These are phyloP conservation scores for Populus simonii DNA, from an alignment of 345 rosid genomes.

Conservation along the genomic window DNA sequence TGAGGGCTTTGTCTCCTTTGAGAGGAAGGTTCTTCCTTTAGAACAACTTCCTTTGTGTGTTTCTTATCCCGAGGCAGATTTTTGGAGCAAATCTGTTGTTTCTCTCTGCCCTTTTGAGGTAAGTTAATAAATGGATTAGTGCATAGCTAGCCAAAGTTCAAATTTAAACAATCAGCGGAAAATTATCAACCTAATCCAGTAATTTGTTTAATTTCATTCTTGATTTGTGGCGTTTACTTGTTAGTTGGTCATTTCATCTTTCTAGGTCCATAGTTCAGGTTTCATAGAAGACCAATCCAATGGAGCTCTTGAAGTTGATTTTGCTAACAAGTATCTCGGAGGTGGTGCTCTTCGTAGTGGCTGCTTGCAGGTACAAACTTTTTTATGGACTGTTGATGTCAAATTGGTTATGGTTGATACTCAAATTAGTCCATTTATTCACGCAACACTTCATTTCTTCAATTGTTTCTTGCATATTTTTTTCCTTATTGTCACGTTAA, in stretches of 20 bases:
- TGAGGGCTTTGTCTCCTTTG: constrained; percentile 69
- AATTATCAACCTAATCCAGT: neutral
- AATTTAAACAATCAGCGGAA: neutral
- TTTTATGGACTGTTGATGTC: neutral
- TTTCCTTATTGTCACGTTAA: neutral
- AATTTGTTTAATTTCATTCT: constrained; percentile 5
- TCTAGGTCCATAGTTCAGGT: constrained; percentile 58
- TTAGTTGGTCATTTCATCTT: neutral
- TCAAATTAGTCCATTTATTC: neutral
- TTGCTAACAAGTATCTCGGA: constrained; percentile 83
- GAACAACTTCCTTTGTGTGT: constrained; percentile 20
- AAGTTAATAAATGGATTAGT: constrained; percentile 3
- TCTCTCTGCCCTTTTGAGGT: constrained; percentile 80
- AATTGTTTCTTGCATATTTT: constrained; percentile 4
- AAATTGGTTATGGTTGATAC: neutral
- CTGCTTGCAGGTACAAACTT: constrained; percentile 69
- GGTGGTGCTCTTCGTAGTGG: constrained; percentile 88
- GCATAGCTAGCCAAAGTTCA: neutral
- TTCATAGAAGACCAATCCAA: constrained; percentile 69
- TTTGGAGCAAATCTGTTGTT: constrained; percentile 63
- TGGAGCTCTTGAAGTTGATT: constrained; percentile 79
- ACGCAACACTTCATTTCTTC: neutral
- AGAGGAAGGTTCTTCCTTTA: constrained; percentile 69
- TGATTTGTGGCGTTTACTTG: neutral
- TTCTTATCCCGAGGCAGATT: constrained; percentile 50